Base-by-base conservation (phyloP, 257 asterid species). In the Dorcoceras hygrometricum region DNA sequence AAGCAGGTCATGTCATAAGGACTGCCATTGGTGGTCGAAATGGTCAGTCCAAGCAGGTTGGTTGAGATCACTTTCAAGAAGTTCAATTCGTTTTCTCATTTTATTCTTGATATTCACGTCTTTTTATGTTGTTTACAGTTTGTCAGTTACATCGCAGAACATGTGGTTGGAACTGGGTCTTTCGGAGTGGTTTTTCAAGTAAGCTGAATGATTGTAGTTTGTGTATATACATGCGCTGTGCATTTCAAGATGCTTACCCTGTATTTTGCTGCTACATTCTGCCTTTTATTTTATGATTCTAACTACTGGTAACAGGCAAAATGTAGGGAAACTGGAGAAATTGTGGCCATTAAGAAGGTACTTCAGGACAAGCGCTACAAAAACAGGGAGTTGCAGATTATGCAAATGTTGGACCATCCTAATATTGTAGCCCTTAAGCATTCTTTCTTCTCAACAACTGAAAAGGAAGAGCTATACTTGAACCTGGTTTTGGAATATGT, bases 151-250 rank as follows among this genome's bases (percentile, higher is more conserved):
- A 92, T 92, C 68, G 95, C 98, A 59, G 98, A 92, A 79, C 98
- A 92, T 79, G 95, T 89, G 62, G 95, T 92, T 60, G 98, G 98
- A 71, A 92, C 96, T 43, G 98, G 98, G 68, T 92, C 98, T 28
- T 92, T 92, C 69, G 98, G 98, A 68, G 98, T 92, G 57, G 98
- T 92, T 69, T 86, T 78, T 74, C 98, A 92, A 77, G 98, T 92
- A 87, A 82, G 86, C 69, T 59, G 48, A 46, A 18, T 46, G 54
- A 18, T 22, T 22, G 55, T 72, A 31, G 51, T 70, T 60, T 39
- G 19, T 39, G 54, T 39, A 32, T 59, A 18, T 11, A 56, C 59
- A 20, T 62, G 55, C 55, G 58, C 29, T 61, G 67, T 62, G 65
- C 65, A 20, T 54, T 32, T 65, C 65, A 34, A 26, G 57, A 69